Base-by-base conservation (phyloP, 257 asterid genomes). In the Nicotiana otophora region DNA sequence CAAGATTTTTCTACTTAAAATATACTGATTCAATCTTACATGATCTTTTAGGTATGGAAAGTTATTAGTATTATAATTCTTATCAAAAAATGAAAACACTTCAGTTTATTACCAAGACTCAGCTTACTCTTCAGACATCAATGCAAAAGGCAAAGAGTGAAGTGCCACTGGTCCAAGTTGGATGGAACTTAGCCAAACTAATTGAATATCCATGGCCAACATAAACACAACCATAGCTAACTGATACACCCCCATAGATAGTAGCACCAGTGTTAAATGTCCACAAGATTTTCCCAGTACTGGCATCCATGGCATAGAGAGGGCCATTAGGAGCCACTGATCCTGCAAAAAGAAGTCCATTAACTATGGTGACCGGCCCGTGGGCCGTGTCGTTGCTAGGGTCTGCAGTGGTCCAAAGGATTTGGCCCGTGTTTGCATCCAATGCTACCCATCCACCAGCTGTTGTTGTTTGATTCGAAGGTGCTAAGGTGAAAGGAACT, bases 381-480 rank as follows among this genome's bases (percentile, higher is more conserved):
- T 83, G 90, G 26, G 95, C 86, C 0, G 87, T 82, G 1, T 92
- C 96, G 19, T 91, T 92, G 89, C 97, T 93, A 0, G 98, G 98
- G 19, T 93, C 81, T 2, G 97, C 97, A 0, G 95, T 91, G 46
- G 98, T 80, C 98, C 98, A 95, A 0, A 93, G 87, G 66, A 92
- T 89, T 58, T 70, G 67, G 3, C 97, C 96, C 0, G 91, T 92
- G 86, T 86, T 88, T 67, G 92, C 96, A 19, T 95, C 92, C 89
- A 91, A 48, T 2, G 95, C 98, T 74, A 95, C 98, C 98, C 98
- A 95, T 70, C 90, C 97, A 23, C 97, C 97, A 1, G 90, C 88
- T 0, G 88, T 87, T 23, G 97, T 93, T 60, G 87, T 91, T 77
- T 23, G 88, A 11, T 74, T 85, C 0, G 91, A 88, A 7, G 97